A percentile compares a stretch with the other conserved stretches of the same genome.
Conservation (phyloP, 208 protist genomes). For the Crithidia expoeki region DNA sequence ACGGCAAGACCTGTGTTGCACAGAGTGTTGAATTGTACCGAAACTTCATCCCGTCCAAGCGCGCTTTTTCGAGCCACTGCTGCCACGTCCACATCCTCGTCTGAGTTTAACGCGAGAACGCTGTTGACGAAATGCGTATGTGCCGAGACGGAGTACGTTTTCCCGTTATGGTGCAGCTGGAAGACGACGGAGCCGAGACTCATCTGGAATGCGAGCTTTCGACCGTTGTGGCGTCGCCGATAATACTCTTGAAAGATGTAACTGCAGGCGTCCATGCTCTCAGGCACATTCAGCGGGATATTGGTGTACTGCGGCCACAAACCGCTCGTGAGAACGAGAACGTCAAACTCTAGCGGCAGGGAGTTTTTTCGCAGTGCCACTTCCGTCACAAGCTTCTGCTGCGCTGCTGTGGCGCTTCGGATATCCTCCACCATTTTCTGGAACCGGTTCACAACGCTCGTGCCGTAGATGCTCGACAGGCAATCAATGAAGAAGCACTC, state of each 20-base stretch:
- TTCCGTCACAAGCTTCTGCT: slow-evolving; percentile 32
- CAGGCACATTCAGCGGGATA: slow-evolving; percentile 43
- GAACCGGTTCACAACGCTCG: slow-evolving; percentile 57
- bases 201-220: slow-evolving; percentile 73
- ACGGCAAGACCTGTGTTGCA: slow-evolving; percentile 35
- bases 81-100: slow-evolving; percentile 28
- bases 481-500: slow-evolving; percentile 60
- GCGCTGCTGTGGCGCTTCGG: slow-evolving; percentile 25
- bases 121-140: slow-evolving; percentile 76
- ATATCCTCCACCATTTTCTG: slow-evolving; percentile 78
- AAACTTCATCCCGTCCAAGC: slow-evolving; percentile 34
- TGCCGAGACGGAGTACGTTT: slow-evolving; percentile 54
- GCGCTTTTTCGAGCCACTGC: slow-evolving; percentile 20
- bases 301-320: slow-evolving; percentile 69
- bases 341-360: slow-evolving; percentile 61
- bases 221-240: slow-evolving; percentile 62
- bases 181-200: slow-evolving; percentile 70
- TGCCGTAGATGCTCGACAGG: slow-evolving; percentile 52
- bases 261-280: slow-evolving; percentile 59
- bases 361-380: slow-evolving; percentile 29
- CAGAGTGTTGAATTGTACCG: slow-evolving; percentile 47
- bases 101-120: slow-evolving; percentile 53
- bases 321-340: slow-evolving; percentile 64
- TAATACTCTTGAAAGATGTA: slow-evolving; percentile 70
- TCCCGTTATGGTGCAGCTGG: slow-evolving; percentile 39